These are phyloP conservation scores for Aspergillus costaricaensis DNA, from an alignment of 2,329 filamentous ascomycete genomes.

Conservation along the genomic window DNA sequence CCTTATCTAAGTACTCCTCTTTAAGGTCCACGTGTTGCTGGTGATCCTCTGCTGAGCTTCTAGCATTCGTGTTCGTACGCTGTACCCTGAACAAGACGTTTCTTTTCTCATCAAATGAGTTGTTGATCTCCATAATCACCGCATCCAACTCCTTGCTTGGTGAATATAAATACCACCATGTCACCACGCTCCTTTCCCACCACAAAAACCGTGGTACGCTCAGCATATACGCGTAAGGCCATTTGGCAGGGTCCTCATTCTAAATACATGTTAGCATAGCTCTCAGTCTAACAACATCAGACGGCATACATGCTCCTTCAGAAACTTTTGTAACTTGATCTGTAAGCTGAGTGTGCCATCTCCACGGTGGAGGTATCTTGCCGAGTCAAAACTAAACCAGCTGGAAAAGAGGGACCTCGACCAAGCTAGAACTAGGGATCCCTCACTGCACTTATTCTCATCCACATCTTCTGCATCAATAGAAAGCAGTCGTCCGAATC, in stretches of 20 bases:
- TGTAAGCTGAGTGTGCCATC: conserved; percentile 3
- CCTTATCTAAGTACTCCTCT: not conserved
- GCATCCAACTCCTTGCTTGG: conserved; percentile 15
- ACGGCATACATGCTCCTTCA: conserved; percentile 5
- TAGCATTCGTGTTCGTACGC: not conserved
- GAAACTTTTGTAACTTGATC: conserved; percentile 9
- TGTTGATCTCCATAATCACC: conserved; percentile 20
- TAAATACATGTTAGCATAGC: not conserved
- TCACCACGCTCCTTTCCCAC: conserved; percentile 16
- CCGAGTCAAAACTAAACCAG: conserved; percentile 13
- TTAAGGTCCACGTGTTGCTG: not conserved
- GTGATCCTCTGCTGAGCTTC: no score
- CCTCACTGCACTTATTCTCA: not conserved
- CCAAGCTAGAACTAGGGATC: not conserved
- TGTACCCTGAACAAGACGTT: conserved; percentile 9
- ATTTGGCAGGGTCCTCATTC: conserved; percentile 13
- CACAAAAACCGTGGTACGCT: conserved; percentile 14
- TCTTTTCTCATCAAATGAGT: conserved; percentile 15
- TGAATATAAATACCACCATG: conserved; percentile 21
- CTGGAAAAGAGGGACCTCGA: conserved; percentile 3
- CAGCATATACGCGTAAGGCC: conserved; percentile 18
- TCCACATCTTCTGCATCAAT: conserved; percentile 7
- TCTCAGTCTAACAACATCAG: no score
- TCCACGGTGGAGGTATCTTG: conserved; percentile 8
- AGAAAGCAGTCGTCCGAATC: conserved; percentile 6